Base-by-base conservation (phyloP, 148 eudicot genomes). In the Vaccinium darrowii region DNA sequence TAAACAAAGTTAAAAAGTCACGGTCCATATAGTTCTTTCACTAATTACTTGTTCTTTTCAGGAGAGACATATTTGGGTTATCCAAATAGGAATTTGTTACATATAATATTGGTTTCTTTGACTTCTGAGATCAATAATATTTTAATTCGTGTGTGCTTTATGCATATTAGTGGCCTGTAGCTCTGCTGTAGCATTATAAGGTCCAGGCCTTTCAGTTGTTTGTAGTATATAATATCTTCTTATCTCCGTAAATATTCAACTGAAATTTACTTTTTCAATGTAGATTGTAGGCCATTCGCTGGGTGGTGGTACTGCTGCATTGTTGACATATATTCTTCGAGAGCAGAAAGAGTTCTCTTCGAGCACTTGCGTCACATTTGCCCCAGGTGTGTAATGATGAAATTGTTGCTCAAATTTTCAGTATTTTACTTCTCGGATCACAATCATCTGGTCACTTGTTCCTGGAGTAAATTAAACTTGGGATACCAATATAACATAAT, bases 241-340 rank as follows among this genome's bases (percentile, higher is more conserved):
- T 51, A 47, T 60, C 18, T 57, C 50, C 51, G 0, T 21, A 76
- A 7, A 23, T 1, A 51, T 83, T 14, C 71, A 69, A 13, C 71
- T 39, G 58, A 65, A 25, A 10, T 54, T 43, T 39, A 30, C 57
- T 27, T 49, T 10, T 86, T 43, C 56, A 73, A 58, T 86, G 76
- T 91, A 96, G 99, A 87, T 96, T 85, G 93, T 96, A 84, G 99
- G 98, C 73, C 99, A 96, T 90, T 96, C 99, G 25, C 95, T 96
- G 87, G 99, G 98, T 85, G 99, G 99, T 79, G 99, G 99, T 79
- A 96, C 99, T 88, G 99, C 99, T 91, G 98, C 99, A 39, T 88
- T 96, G 76, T 90, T 96, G 88, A 96, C 99, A 23, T 94, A 94
- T 82, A 93, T 96, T 58, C 92, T 96, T 49, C 98, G 97, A 51